These are phyloP conservation scores for Arxiozyma heterogenica DNA, from an alignment of 1,139 yeast genomes.

Conservation along the genomic window DNA sequence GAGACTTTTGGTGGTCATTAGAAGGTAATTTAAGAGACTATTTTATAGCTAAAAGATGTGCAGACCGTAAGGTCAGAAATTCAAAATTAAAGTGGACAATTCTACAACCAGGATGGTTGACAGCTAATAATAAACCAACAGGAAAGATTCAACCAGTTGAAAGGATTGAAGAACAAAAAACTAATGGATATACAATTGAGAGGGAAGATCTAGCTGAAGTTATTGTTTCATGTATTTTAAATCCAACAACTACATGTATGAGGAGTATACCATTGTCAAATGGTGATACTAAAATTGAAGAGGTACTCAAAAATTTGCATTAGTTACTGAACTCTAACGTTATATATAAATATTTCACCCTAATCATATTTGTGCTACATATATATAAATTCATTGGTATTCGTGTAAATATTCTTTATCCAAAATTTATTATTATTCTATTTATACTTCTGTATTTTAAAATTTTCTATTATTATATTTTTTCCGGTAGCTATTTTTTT, in stretches of 20 bases:
- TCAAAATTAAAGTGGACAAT: constrained; percentile 42
- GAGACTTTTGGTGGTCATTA: constrained; percentile 34
- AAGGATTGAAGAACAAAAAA: constrained; percentile 5
- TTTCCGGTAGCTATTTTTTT: constrained; percentile 16
- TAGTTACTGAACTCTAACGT: neutral
- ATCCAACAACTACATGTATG: constrained; percentile 14
- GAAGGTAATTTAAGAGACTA: constrained; percentile 27
- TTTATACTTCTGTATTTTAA: neutral
- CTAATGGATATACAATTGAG: constrained; percentile 5
- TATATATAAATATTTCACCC: neutral
- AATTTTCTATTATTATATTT: constrained; percentile 2
- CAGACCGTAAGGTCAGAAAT: constrained; percentile 38
- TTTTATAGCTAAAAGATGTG: constrained; percentile 43
- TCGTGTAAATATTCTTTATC: neutral
- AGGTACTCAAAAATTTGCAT: constrained; percentile 11
- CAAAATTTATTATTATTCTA: too few relatives aligned
- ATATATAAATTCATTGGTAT: neutral
- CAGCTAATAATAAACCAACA: constrained; percentile 33
- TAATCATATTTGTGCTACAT: constrained; percentile 4
- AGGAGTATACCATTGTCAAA: constrained; percentile 26
- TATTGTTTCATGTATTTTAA: constrained; percentile 13
- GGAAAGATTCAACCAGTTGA: constrained; percentile 30
- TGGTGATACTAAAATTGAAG: constrained; percentile 23
- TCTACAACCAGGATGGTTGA: constrained; percentile 38
- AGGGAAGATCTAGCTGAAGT: constrained; percentile 21